These are phyloP conservation scores for Dendrostoma leiphaemia DNA, from an alignment of 2,329 filamentous ascomycete genomes.

Conservation along the genomic window DNA sequence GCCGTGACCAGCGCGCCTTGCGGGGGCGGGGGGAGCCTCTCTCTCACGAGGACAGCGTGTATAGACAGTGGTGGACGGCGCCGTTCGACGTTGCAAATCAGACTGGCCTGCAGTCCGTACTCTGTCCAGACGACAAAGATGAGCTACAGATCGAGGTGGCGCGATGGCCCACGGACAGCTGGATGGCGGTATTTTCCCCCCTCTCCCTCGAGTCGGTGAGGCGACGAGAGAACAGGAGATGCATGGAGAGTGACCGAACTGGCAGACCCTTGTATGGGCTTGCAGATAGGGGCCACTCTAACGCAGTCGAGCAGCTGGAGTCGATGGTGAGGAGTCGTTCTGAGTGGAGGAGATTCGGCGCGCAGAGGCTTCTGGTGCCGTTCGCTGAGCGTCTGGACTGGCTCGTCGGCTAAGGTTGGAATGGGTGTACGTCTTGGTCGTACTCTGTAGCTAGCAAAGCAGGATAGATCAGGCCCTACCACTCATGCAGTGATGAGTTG, in stretches of 20 bases:
- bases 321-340: conserved; percentile 25
- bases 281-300: conserved; percentile 26
- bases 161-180: neutral
- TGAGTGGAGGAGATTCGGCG: conserved; percentile 20
- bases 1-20: too few relatives aligned
- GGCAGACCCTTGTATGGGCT: conserved; percentile 33
- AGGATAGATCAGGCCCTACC: conserved; percentile 40
- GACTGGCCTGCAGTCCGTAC: neutral
- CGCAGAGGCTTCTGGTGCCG: too few relatives aligned
- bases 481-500: conserved; percentile 77
- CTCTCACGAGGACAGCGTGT: too few relatives aligned
- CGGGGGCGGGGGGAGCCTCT: too few relatives aligned
- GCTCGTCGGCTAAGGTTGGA: conserved; percentile 21
- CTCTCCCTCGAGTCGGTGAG: conserved; percentile 38
- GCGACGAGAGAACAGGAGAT: conserved; percentile 34
- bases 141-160: neutral
- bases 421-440: too few relatives aligned
- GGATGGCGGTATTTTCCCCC: neutral
- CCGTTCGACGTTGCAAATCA: neutral
- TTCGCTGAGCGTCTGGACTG: neutral
- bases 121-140: neutral
- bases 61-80: too few relatives aligned
- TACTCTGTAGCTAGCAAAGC: conserved; percentile 28
- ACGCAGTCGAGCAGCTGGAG: conserved; percentile 21
- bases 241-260: conserved; percentile 39